phyloP scores from a whole-genome alignment of 2,329 filamentous ascomycete genomes.

The Cordyceps farinosa region DNA sequence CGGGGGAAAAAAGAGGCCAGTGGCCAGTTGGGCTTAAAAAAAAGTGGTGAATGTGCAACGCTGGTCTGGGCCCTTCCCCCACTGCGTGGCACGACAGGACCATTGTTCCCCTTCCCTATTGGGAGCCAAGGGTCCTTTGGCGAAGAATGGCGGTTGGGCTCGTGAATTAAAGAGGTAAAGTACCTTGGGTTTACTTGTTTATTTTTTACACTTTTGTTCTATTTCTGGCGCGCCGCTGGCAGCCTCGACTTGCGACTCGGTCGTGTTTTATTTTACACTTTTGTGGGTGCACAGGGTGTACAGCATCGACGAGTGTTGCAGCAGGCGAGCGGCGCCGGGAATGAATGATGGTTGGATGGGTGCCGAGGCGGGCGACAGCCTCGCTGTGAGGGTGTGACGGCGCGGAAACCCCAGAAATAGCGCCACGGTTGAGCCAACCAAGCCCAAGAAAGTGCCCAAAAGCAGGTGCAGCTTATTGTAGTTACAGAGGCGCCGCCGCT shows the following conservation, averaged over 20 bases:
- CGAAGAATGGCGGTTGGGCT: no score
- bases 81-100: not conserved
- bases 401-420: no score
- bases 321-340: not conserved
- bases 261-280: conserved; percentile 17
- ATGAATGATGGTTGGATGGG: not conserved
- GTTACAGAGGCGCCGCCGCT: no score
- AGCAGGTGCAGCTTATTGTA: no score
- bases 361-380: not conserved
- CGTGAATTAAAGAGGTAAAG: no score
- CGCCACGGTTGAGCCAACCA: not conserved
- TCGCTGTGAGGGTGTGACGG: no score
- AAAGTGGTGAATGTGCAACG: conserved; percentile 17
- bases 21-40: conserved; percentile 15
- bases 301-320: not conserved
- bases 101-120: not conserved
- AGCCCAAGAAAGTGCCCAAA: not conserved
- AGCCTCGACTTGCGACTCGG: not conserved
- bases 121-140: not conserved
- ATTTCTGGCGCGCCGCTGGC: not conserved
- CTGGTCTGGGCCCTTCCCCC: conserved; percentile 18
- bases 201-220: no score
- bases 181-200: no score
- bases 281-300: conserved; percentile 2
- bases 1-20: conserved; percentile 8